Evolutionary conservation across 768 basidiomycete genomes (phyloP), one percentile per base, ranked within the genome.

Genomic region (Zangia roseola): DNA sequence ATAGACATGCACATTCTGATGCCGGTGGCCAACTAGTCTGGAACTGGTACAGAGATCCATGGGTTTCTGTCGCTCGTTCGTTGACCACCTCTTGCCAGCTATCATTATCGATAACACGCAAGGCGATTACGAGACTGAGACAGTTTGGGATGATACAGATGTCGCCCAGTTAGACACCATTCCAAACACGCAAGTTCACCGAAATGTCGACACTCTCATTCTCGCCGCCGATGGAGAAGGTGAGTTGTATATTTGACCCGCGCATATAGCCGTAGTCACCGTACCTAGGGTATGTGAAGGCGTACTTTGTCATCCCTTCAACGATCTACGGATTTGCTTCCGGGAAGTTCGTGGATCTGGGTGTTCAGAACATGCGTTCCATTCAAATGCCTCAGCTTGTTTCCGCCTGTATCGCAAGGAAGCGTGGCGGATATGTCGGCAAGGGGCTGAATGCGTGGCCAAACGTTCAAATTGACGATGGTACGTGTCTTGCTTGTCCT

Each of bases 381-480:
- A 64, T 73, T 10, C 83, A 83, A 49, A 74, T 87, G 12, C 84
- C 85, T 3, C 12, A 25, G 3, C 57, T 80, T 1, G 71, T 85
- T 52, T 59, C 64, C 6, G 74, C 71, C 0, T 55, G 75, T 16
- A 52, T 84, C 23, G 67, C 58, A 44, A 73, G 86, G 35, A 77
- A 76, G 6, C 72, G 74, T n/a, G 81, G 71, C 0, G 84, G 83
- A 14, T 68, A 81, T 58, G 71, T 86, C 9, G 85, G 84, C 0
- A 52, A 72, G 38, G 86, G 87, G 2, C 68, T 74, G 57, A 82
- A 85, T 43, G 35, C 80, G 5, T 87, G 85, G 86, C 74, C 78
- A 0, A 77, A 79, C 47, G 75, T 83, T 16, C 74, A 84, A 50
- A 67, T 84, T 41, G 66, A 76, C 21, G 83, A 85, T 16, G 59